Evolutionary conservation across 1,284 basidiomycete genomes (phyloP).

Genomic region (Malassezia cuniculi): DNA sequence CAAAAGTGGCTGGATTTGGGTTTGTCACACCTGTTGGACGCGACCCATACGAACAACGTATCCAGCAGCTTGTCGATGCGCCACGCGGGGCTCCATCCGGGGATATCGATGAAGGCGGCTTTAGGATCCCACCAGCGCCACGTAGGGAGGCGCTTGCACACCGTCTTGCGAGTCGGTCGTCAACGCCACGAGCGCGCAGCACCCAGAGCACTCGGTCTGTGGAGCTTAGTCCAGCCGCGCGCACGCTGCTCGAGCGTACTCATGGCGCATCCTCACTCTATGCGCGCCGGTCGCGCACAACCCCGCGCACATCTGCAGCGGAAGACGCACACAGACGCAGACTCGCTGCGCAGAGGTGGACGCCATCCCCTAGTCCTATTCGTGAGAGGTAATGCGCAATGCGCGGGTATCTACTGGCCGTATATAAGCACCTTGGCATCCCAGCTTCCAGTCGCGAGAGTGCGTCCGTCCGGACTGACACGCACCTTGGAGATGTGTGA

Average conservation of each 20-base stretch:
- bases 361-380: slow-evolving; percentile 9
- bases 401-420: slow-evolving; percentile 11
- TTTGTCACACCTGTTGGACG: slow-evolving; percentile 27
- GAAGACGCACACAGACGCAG: not conserved
- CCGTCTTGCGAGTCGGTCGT: not conserved
- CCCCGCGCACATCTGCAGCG: not conserved
- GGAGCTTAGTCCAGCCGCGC: slow-evolving; percentile 13
- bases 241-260: slow-evolving; percentile 9
- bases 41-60: slow-evolving; percentile 3
- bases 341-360: slow-evolving; percentile 4
- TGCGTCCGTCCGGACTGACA: slow-evolving; percentile 89
- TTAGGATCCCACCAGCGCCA: slow-evolving; percentile 7
- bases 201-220: not conserved
- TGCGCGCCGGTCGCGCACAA: not conserved
- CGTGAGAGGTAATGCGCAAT: not conserved
- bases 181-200: slow-evolving; percentile 2
- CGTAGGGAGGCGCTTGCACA: slow-evolving; percentile 14
- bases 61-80: slow-evolving; percentile 13
- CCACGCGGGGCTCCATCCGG: not conserved
- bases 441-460: slow-evolving; percentile 95
- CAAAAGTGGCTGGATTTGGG: slow-evolving; percentile 26
- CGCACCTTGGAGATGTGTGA: slow-evolving; percentile 93
- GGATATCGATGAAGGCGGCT: not conserved
- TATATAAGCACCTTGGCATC: slow-evolving; percentile 67
- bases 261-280: not conserved